Conservation (phyloP, 176 grass and related monocot species). For the Triticum monococcum region DNA sequence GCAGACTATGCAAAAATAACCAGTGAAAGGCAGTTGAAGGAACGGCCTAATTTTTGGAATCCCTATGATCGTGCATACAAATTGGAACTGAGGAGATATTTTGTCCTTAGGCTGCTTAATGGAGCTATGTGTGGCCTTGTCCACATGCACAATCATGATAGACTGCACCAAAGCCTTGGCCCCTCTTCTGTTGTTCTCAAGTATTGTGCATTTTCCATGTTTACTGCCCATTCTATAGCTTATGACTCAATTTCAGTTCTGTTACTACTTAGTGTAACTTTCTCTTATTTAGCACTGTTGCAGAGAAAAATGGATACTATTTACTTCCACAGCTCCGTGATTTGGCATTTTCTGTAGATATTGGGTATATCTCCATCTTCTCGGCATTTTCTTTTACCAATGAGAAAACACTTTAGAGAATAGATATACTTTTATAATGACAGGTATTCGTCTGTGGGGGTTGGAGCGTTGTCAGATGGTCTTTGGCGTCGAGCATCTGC, state of each 20-base stretch:
- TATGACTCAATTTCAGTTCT: constrained; percentile 18
- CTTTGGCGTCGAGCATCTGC: constrained; percentile 75
- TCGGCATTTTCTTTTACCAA: constrained; percentile 5
- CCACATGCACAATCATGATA: constrained; percentile 79
- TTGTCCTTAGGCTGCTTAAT: constrained; percentile 85
- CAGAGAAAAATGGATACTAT: constrained; percentile 66
- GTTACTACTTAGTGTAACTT: constrained; percentile 12
- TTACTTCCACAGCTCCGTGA: constrained; percentile 70
- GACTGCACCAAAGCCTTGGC: constrained; percentile 92
- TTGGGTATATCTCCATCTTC: constrained; percentile 50
- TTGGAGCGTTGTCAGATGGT: constrained; percentile 53
- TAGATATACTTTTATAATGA: constrained; percentile 3
- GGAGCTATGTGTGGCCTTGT: constrained; percentile 80
- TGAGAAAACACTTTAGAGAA: background rate
- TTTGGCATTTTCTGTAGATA: constrained; percentile 94
- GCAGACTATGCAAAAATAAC: constrained; percentile 72
- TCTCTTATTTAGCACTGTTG: constrained; percentile 53
- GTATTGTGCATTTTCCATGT: constrained; percentile 37
- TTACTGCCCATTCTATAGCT: constrained; percentile 14
- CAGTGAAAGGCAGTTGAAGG: constrained; percentile 59
- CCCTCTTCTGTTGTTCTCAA: constrained; percentile 89
- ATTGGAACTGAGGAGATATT: constrained; percentile 70
- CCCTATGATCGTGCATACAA: constrained; percentile 59
- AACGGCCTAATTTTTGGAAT: constrained; percentile 52
- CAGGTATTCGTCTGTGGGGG: constrained; percentile 62